Base-by-base conservation (phyloP, 768 basidiomycete genomes). In the Tricholoma bakamatsutake region DNA sequence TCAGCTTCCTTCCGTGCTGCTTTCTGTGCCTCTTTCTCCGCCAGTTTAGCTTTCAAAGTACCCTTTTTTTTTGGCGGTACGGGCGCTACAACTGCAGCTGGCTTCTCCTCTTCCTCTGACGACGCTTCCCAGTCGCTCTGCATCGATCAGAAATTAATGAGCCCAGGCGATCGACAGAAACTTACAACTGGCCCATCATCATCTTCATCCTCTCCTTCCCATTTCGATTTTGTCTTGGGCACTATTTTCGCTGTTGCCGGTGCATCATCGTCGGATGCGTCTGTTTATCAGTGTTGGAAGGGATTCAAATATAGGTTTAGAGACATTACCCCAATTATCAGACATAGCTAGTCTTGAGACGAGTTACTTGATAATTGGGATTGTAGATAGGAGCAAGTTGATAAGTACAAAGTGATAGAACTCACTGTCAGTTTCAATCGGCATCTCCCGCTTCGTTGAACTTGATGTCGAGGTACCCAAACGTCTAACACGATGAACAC, bases 51-150 rank as follows among this genome's bases (percentile, higher is more conserved):
- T 70, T 97, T 97, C 61, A 98, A 71, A 1, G 88, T 90, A 52
- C 91, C 93, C 73, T 94, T 97, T 75, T 97, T 96, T 77, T 90
- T 92, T 1, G 87, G 83, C 3, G 90, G 85, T 15, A 85, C 84
- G 46, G 76, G 80, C 0, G 81, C 61, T 3, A 77, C 69, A 4
- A 75, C 66, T 2, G 80, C 52, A 40, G 76, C 69, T 5, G 77
- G 70, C 57, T 76, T 64, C 76, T 84, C 81, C 53, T 91, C 91
- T 37, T 88, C 87, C 5, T 82, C 83, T 6, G 85, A 85, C 1
- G 88, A 88, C 33, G 77, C 90, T 63, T 98, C 95, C 96, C 96
- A 98, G 71, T 97, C 95, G 70, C 91, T 93, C 93, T 96, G 63
- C 31, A 59, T 39, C 18, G 21, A 30, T 34, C 60, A 39, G 48